A percentile compares a stretch with the other conserved stretches of the same genome.
These are phyloP conservation scores for Cordyceps javanica DNA, from an alignment of 2,329 filamentous ascomycete genomes.

Conservation along the genomic window DNA sequence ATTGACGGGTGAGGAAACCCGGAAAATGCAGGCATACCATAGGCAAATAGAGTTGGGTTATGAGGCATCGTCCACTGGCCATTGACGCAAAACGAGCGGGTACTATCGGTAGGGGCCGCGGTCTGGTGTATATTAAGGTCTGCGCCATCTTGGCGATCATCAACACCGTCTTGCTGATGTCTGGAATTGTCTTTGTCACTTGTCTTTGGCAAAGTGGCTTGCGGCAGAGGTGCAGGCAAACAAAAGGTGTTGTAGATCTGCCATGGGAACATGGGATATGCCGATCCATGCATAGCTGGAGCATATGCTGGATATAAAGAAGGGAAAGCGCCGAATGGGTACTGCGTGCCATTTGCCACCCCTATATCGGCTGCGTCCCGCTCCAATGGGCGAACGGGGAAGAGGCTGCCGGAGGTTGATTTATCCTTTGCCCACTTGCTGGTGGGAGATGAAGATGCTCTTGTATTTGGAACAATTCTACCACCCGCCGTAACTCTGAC, in stretches of 20 bases:
- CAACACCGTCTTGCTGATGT: constrained; percentile 26
- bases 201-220: constrained; percentile 16
- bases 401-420: constrained; percentile 18
- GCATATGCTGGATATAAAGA: constrained; percentile 28
- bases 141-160: constrained; percentile 24
- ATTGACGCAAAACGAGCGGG: constrained; percentile 38
- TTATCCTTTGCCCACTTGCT: constrained; percentile 44
- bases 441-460: constrained; percentile 46
- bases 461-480: constrained; percentile 59
- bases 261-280: constrained; percentile 31
- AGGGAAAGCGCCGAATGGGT: constrained; percentile 23
- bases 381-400: constrained; percentile 17
- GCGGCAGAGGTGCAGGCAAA: constrained; percentile 21
- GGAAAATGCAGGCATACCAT: constrained; percentile 24
- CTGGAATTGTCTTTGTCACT: constrained; percentile 19
- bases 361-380: constrained; percentile 14
- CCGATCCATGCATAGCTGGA: constrained; percentile 24
- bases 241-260: constrained; percentile 31
- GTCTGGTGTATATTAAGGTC: constrained; percentile 30
- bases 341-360: constrained; percentile 22
- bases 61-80: constrained; percentile 38
- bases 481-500: constrained; percentile 62
- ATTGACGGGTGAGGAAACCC: constrained; percentile 19
- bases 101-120: constrained; percentile 40
- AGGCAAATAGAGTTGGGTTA: constrained; percentile 17